Conservation (phyloP, 139 green algal genomes). For the Asterochloris sp. region DNA sequence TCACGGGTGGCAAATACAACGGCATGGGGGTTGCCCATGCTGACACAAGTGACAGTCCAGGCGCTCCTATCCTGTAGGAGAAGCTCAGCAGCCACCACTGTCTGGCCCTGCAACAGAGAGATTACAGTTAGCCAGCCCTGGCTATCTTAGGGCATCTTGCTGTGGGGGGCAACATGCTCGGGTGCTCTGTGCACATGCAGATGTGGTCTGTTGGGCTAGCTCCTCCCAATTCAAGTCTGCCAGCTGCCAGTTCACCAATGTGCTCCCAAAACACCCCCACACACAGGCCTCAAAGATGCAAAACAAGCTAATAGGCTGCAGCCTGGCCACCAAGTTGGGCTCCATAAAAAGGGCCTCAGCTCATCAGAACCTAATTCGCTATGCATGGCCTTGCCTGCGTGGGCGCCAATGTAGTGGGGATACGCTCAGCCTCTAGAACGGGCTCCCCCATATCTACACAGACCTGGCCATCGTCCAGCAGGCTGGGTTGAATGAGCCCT, state of each 20-base stretch:
- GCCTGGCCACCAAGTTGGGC: not conserved
- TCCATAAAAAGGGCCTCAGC: too few species aligned
- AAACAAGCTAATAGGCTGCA: not conserved
- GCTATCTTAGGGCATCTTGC: too few species aligned
- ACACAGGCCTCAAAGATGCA: too few species aligned
- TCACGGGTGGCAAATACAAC: slow-evolving; percentile 72
- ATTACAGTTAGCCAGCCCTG: too few species aligned
- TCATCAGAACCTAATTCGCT: not conserved
- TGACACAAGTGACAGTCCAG: slow-evolving; percentile 86
- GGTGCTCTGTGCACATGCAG: too few species aligned
- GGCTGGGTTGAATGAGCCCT: slow-evolving; percentile 88
- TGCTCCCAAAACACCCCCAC: too few species aligned
- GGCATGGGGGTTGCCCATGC: slow-evolving; percentile 98
- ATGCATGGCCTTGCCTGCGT: slow-evolving; percentile 35
- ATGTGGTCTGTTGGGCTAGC: too few species aligned
- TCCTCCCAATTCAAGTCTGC: too few species aligned
- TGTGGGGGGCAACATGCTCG: too few species aligned
- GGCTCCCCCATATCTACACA: slow-evolving; percentile 96
- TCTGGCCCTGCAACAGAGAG: slow-evolving; percentile 30
- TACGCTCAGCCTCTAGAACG: slow-evolving; percentile 64
- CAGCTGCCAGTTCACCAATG: too few species aligned
- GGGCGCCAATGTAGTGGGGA: slow-evolving; percentile 82
- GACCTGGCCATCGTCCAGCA: slow-evolving; percentile 89
- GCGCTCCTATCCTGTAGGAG: slow-evolving; percentile 61
- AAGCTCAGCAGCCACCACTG: slow-evolving; percentile 71